Evolutionary conservation across 2,329 filamentous ascomycete species (phyloP).

Genomic region (Paecilomyces dactylethromorphus): DNA sequence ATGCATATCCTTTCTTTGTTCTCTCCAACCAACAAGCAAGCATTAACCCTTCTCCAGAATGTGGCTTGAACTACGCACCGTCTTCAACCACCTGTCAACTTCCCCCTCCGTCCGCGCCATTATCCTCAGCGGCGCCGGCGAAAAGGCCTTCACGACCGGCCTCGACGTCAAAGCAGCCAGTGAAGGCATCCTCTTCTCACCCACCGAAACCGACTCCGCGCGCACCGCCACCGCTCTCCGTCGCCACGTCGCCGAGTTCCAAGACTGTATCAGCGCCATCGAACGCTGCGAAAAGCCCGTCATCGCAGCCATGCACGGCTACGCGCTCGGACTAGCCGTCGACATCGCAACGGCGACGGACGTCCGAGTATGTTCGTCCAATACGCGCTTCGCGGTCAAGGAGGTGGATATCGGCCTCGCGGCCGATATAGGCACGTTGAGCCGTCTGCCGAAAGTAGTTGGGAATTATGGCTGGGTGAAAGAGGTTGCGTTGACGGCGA

Average conservation of each 20-base stretch:
- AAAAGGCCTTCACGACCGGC: slow-evolving; percentile 77
- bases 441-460: slow-evolving; percentile 41
- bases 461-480: slow-evolving; percentile 43
- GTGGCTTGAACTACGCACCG: slow-evolving; percentile 71
- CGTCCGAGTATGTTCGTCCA: slow-evolving; percentile 32
- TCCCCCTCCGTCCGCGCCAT: slow-evolving; percentile 70
- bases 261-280: slow-evolving; percentile 66
- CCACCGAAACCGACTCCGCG: slow-evolving; percentile 49
- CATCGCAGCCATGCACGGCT: slow-evolving; percentile 72
- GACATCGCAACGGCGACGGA: slow-evolving; percentile 48
- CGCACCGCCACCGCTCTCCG: slow-evolving; percentile 58
- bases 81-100: slow-evolving; percentile 66
- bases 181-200: slow-evolving; percentile 42
- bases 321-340: slow-evolving; percentile 70
- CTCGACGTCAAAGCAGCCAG: slow-evolving; percentile 72
- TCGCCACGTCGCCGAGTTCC: slow-evolving; percentile 70
- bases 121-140: slow-evolving; percentile 72
- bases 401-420: slow-evolving; percentile 46
- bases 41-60: slow-evolving; percentile 45
- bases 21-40: slow-evolving; percentile 1
- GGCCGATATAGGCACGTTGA: slow-evolving; percentile 43
- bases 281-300: slow-evolving; percentile 91
- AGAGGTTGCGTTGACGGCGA: slow-evolving; percentile 40
- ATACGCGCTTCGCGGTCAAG: slow-evolving; percentile 38
- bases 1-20: not conserved